Evolutionary conservation across 2,329 filamentous ascomycete species (phyloP).

Genomic region (Alternaria ethzedia): DNA sequence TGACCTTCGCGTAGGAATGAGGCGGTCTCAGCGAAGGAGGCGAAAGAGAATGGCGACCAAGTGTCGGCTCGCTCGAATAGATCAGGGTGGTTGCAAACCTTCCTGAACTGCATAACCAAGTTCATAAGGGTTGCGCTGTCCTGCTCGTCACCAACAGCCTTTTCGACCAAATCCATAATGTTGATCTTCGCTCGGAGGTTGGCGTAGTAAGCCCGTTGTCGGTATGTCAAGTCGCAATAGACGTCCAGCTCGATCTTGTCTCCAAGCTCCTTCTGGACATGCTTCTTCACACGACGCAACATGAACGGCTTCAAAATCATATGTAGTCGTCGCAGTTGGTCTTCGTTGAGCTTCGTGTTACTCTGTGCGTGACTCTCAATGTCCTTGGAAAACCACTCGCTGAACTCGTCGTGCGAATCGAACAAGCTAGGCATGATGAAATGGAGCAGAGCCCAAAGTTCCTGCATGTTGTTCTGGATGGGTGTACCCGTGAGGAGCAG

Average conservation of each 20-base stretch:
- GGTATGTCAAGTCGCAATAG: constrained; percentile 95
- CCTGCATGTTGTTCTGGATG: constrained; percentile 99
- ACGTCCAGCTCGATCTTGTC: constrained; percentile 98
- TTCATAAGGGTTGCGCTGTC: constrained; percentile 98
- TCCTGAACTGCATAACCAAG: constrained; percentile 98
- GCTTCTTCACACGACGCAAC: constrained; percentile 99
- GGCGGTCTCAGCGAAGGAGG: constrained; percentile 91
- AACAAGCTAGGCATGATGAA: constrained; percentile 99
- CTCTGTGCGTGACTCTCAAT: constrained; percentile 98
- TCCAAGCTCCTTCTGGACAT: constrained; percentile 97
- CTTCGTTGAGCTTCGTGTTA: constrained; percentile 99
- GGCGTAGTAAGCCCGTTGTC: constrained; percentile 90
- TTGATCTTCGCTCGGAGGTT: constrained; percentile 96
- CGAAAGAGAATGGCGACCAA: constrained; percentile 80
- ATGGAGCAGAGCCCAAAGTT: constrained; percentile 95
- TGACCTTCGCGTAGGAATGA: constrained; percentile 91
- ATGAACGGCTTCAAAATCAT: constrained; percentile 99
- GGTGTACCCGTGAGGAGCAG: constrained; percentile 93
- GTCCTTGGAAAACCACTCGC: constrained; percentile 92
- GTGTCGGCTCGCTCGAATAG: constrained; percentile 95
- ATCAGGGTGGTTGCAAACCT: constrained; percentile 98
- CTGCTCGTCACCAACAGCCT: constrained; percentile 91
- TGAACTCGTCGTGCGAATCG: constrained; percentile 91
- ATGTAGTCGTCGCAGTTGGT: constrained; percentile 93
- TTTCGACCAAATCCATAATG: constrained; percentile 98